Evolutionary conservation across 768 basidiomycete species (phyloP), one percentile per base, ranked within the genome.

Genomic region (Guyanaporus albipodus): DNA sequence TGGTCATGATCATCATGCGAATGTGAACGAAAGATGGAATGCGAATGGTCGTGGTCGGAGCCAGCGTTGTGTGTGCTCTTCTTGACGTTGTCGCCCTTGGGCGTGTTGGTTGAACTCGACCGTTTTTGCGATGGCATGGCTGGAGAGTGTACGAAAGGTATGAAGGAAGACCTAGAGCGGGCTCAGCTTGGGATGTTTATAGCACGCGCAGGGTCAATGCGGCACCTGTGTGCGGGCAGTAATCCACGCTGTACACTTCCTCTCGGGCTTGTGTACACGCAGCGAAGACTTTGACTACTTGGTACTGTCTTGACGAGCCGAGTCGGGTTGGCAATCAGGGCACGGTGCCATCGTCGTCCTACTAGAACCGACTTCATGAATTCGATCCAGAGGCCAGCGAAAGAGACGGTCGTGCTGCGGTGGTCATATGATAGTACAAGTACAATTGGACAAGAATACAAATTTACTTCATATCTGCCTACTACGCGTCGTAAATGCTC

Each of bases 11-110:
- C 77, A 23, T 69, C 74, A 59, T 85, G 82, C 17, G 79, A 77
- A 59, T 85, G 83, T 11, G 79, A 77, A 59, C 85, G 85, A 58
- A 85, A 83, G 52, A 84, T 60, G 21, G 80, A 79, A 50, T 79
- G 80, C 6, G 79, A 76, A 64, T 66, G 58, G 17, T 60, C 58
- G 34, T 77, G 71, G 46, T 72, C 70, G 56, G 77, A 67, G 66
- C 33, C 38, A 22, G 31, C 7, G 12, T 12, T 40, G 14, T n/a
- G 40, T 4, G 38, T 22, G 34, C 4, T 45, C 27, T 49, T 46
- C 17, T 53, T 42, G 41, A 56, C 60, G 44, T 67, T 48, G 52
- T 57, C 46, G 12, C 38, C n/a, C 21, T 60, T 53, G 28, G 54
- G 23, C 35, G 52, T 21, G 40, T 21, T 42, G 1, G 56, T 60